A percentile compares a stretch with the other conserved stretches of the same genome.
Conservation (phyloP, 352 stramenopile genomes). For the Phytopythium kandeliae region DNA sequence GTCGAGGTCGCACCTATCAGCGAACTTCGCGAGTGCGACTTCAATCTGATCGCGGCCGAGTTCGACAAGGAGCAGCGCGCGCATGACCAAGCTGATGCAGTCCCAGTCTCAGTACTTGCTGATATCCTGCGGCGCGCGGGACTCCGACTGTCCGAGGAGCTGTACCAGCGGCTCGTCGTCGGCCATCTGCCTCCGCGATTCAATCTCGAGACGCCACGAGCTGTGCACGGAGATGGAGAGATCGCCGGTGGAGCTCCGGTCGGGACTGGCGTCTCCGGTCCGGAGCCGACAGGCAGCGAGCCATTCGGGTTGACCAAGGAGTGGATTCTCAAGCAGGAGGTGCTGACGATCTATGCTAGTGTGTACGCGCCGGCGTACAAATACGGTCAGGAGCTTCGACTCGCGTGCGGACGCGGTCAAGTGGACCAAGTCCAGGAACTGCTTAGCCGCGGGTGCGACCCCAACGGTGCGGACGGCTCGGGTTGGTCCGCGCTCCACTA, state of each 20-base stretch:
- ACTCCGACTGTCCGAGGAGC: conserved; percentile 22
- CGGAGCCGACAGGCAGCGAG: conserved; percentile 3
- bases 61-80: conserved; percentile 5
- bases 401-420: conserved; percentile 52
- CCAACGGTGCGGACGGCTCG: conserved; percentile 52
- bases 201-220: conserved; percentile 9
- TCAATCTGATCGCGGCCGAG: conserved; percentile 19
- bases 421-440: conserved; percentile 33
- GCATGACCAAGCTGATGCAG: not conserved
- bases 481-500: conserved; percentile 68
- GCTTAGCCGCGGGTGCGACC: conserved; percentile 51
- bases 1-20: conserved; percentile 63
- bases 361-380: conserved; percentile 70
- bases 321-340: conserved; percentile 20
- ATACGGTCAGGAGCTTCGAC: conserved; percentile 54
- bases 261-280: not conserved
- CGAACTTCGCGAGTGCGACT: conserved; percentile 54
- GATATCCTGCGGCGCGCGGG: conserved; percentile 28
- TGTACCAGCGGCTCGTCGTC: conserved; percentile 35
- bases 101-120: conserved; percentile 25
- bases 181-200: not conserved
- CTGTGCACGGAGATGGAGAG: conserved; percentile 2
- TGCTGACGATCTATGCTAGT: conserved; percentile 53
- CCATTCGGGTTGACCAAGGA: conserved; percentile 1
- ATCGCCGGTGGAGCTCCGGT: not conserved